Base-by-base conservation (phyloP, 257 asterid genomes). In the Perilla frutescens region DNA sequence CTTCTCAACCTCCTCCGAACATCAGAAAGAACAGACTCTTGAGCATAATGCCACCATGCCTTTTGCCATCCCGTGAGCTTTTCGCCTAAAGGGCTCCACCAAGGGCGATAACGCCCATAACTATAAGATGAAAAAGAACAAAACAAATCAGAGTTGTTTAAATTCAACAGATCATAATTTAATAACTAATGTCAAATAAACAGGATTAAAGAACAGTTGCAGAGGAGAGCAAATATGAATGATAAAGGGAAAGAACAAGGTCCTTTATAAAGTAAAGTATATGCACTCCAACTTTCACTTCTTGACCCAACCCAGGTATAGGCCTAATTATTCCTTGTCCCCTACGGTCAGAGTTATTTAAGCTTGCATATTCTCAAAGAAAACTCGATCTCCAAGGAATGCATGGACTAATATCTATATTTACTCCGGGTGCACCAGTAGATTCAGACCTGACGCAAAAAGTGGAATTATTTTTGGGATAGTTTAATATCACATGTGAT, bases 1-100 rank as follows among this genome's bases (percentile, higher is more conserved):
- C 83, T 91, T 80, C 78, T 89, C 92, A 91, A 73, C 81, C 84
- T 88, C 81, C 86, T 85, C 70, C 79, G 91, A 74, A 94, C 96
- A 81, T 94, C 97, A 66, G 89, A 84, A 71, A 91, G 89, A 83
- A 91, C 88, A 80, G 97, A 86, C 76, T 87, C 82, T 66, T 91
- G 96, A 65, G 98, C 97, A 75, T 94, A 94, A 71, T 83, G 90
- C 98, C 98, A 94, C 98, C 98, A 94, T 40, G 91, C 90, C 74
- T 81, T 86, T 79, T 91, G 90, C 98, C 98, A 94, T 76, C 98
- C 98, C 62, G 76, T 73, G 61, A 79, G 87, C 84, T 84, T 91
- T 84, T 83, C 76, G 54, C 73, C 82, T 82, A 94, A 72, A 76
- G 97, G 97, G 85, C 90, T 84, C 92, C 86, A 77, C 96, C 93